Evolutionary conservation across 2,329 filamentous ascomycete species (phyloP).

Genomic region (Pseudogymnoascus pannorum): DNA sequence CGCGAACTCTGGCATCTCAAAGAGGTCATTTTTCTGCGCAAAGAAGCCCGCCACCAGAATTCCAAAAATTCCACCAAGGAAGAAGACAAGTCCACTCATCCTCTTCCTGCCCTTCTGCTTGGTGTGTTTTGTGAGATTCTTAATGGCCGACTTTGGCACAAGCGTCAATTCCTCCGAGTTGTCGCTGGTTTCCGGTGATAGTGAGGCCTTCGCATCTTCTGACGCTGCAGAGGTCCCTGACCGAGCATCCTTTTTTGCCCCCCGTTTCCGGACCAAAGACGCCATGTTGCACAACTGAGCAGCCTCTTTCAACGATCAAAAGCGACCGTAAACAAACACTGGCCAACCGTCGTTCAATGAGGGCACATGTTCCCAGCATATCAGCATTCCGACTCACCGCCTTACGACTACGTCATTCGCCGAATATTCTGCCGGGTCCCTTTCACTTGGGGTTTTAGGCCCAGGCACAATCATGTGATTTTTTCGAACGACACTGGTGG

Average conservation of each 20-base stretch:
- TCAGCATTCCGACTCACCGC: constrained; percentile 1
- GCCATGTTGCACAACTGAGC: constrained; percentile 18
- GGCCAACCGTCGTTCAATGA: background rate
- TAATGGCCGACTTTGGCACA: constrained; percentile 42
- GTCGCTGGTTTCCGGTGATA: constrained; percentile 18
- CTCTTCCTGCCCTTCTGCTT: constrained; percentile 55
- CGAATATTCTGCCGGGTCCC: background rate
- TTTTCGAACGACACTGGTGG: background rate
- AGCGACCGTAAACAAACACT: background rate
- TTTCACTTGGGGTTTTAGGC: background rate
- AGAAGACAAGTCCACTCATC: constrained; percentile 74
- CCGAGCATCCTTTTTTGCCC: background rate
- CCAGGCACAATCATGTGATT: constrained; percentile 9
- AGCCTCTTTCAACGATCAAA: background rate
- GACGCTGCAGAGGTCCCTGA: background rate
- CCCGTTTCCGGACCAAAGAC: constrained; percentile 14
- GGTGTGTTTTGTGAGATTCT: constrained; percentile 17
- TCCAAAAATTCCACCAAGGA: constrained; percentile 82
- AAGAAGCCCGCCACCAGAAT: constrained; percentile 86
- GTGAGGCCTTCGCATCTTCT: constrained; percentile 5
- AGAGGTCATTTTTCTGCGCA: constrained; percentile 80
- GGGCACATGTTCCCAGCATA: background rate
- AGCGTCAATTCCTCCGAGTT: constrained; percentile 39
- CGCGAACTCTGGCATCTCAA: constrained; percentile 63
- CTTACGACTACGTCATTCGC: background rate